Conservation (phyloP, 2,329 filamentous ascomycete genomes). For the Ceratocystis alfenasii region DNA sequence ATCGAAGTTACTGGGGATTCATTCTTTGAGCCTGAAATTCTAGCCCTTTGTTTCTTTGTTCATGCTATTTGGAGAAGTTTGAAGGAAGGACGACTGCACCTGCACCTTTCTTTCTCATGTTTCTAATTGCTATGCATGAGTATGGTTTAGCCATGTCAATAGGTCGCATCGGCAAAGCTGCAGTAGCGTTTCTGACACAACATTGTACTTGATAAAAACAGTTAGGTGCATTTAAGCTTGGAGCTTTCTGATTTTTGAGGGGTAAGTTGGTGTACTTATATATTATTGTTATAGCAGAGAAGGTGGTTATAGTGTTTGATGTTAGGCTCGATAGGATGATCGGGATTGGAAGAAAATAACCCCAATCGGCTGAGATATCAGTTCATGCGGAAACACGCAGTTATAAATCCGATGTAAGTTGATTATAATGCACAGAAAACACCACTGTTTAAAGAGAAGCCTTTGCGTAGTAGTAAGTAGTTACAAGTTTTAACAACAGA, state of each 20-base stretch:
- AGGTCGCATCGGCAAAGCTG: not conserved
- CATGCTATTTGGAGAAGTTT: not conserved
- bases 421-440: no score
- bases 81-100: not conserved
- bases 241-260: not conserved
- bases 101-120: not conserved
- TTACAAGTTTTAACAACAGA: no score
- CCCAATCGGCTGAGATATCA: no score
- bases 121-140: not conserved
- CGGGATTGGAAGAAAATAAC: no score
- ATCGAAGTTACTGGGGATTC: not conserved
- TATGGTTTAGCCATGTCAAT: not conserved
- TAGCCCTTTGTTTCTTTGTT: not conserved
- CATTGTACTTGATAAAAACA: not conserved
- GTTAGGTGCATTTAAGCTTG: slow-evolving; percentile 13
- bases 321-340: not conserved
- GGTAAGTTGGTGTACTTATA: not conserved
- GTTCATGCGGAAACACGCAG: no score
- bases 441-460: no score
- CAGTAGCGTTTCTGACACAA: not conserved
- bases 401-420: no score
- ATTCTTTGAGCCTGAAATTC: not conserved
- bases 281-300: no score
- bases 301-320: no score
- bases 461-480: no score